A percentile compares a stretch with the other conserved stretches of the same genome.
Conservation (phyloP, 768 basidiomycete species). For the Mycena galericulata region DNA sequence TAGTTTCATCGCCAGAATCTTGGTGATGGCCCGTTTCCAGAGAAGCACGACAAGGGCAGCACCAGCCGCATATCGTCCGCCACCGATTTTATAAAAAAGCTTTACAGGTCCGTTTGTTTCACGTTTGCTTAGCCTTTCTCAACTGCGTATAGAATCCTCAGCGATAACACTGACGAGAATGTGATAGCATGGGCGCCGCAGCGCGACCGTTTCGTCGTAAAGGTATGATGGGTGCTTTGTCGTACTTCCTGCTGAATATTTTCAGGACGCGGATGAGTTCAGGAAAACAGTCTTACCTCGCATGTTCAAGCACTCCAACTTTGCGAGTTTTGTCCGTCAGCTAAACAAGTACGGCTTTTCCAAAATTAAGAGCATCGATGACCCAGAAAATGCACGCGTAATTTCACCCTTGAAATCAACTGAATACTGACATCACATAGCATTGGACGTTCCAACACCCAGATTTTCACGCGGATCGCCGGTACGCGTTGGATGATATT, state of each 20-base stretch:
- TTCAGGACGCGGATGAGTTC: conserved; percentile 90
- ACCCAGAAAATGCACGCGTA: too few relatives aligned
- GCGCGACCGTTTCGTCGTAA: conserved; percentile 92
- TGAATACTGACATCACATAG: conserved; percentile 49
- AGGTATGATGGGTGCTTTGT: conserved; percentile 51
- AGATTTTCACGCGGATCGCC: conserved; percentile 65
- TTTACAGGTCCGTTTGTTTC: conserved; percentile 76
- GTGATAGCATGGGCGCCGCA: conserved; percentile 86
- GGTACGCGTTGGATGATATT: conserved; percentile 66
- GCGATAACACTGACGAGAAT: conserved; percentile 75
- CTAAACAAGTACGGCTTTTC: conserved; percentile 98
- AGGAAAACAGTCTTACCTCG: conserved; percentile 89
- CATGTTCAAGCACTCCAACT: conserved; percentile 95
- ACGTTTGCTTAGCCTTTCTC: background rate
- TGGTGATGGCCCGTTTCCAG: too few relatives aligned
- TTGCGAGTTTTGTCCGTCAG: conserved; percentile 91
- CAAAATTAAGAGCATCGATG: conserved; percentile 87
- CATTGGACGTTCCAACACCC: conserved; percentile 70
- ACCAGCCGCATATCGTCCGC: conserved; percentile 81
- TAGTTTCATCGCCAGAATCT: too few relatives aligned
- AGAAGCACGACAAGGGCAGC: too few relatives aligned
- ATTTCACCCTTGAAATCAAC: too few relatives aligned
- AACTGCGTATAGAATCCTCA: conserved; percentile 76
- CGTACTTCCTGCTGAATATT: background rate
- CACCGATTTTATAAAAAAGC: conserved; percentile 92